Evolutionary conservation across 352 stramenopile genomes (phyloP).

Genomic region (Phytophthora fragariaefolia): DNA sequence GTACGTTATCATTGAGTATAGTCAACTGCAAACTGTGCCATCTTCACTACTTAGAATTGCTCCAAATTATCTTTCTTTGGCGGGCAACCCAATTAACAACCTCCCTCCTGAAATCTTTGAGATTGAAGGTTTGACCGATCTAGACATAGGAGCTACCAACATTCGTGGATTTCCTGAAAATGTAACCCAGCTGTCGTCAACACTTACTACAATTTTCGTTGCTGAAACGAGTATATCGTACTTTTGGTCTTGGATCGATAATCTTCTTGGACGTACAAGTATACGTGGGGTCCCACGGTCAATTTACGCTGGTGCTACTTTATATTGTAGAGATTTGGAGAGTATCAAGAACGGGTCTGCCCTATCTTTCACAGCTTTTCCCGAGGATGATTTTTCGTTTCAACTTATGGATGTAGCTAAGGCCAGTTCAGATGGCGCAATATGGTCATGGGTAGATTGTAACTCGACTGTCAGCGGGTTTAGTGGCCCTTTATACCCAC

Average conservation of each 20-base stretch:
- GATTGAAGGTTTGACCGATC: slow-evolving; percentile 17
- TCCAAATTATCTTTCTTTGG: slow-evolving; percentile 10
- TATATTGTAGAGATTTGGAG: slow-evolving; percentile 17
- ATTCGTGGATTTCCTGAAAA: slow-evolving; percentile 16
- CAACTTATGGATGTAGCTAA: slow-evolving; percentile 4
- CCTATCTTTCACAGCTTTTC: not conserved
- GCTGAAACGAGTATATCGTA: not conserved
- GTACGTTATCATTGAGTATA: slow-evolving; percentile 31
- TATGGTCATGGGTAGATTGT: slow-evolving; percentile 18
- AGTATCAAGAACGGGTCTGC: slow-evolving; percentile 6
- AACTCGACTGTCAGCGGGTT: slow-evolving; percentile 1
- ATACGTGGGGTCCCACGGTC: not conserved
- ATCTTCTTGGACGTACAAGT: slow-evolving; percentile 1
- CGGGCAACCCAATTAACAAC: slow-evolving; percentile 20
- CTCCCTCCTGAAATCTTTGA: slow-evolving; percentile 27
- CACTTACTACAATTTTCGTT: slow-evolving; percentile 7
- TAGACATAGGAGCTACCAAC: slow-evolving; percentile 7
- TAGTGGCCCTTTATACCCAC: slow-evolving; percentile 9
- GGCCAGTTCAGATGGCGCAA: not conserved
- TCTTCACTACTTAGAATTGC: slow-evolving; percentile 5
- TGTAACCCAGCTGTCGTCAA: slow-evolving; percentile 6
- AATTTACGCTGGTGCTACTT: slow-evolving; percentile 8
- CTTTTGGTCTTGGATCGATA: slow-evolving; percentile 21
- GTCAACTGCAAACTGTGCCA: slow-evolving; percentile 18
- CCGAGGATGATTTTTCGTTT: not conserved